Conservation (phyloP, 352 stramenopile species). For the Stramenopiles sp. region DNA sequence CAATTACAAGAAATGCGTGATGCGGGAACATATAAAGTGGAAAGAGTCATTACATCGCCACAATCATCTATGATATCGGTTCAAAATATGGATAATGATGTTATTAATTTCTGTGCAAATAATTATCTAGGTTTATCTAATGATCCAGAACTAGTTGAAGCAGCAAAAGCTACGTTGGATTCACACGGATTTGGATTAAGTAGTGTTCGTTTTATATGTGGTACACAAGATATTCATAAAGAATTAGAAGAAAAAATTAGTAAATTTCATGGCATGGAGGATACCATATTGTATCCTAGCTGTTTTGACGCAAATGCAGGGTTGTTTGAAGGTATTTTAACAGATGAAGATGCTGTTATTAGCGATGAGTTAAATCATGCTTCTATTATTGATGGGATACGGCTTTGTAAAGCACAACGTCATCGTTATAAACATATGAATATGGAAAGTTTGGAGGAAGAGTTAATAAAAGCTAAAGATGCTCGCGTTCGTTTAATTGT, state of each 20-base stretch:
- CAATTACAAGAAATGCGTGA: constrained; percentile 14
- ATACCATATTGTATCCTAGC: constrained; percentile 74
- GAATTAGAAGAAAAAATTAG: constrained; percentile 58
- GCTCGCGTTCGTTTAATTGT: constrained; percentile 64
- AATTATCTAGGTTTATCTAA: constrained; percentile 77
- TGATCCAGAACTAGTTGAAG: constrained; percentile 50
- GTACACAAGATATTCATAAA: constrained; percentile 77
- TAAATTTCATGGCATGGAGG: constrained; percentile 75
- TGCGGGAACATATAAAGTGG: constrained; percentile 25
- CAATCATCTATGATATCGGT: constrained; percentile 54
- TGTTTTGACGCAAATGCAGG: constrained; percentile 82
- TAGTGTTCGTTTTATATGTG: constrained; percentile 79
- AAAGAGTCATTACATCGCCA: constrained; percentile 64
- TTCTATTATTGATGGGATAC: constrained; percentile 78
- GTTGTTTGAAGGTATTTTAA: constrained; percentile 64
- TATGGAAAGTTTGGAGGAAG: constrained; percentile 60
- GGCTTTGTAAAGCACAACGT: constrained; percentile 72
- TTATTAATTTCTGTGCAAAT: constrained; percentile 83
- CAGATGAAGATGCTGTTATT: constrained; percentile 67
- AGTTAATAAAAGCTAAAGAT: constrained; percentile 64
- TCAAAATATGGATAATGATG: constrained; percentile 25
- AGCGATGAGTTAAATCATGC: constrained; percentile 77
- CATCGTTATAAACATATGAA: constrained; percentile 79
- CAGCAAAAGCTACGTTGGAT: constrained; percentile 52
- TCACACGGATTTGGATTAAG: constrained; percentile 63